Evolutionary conservation across 106 monocot genomes (phyloP).

Genomic region (Phalaenopsis aphrodite): DNA sequence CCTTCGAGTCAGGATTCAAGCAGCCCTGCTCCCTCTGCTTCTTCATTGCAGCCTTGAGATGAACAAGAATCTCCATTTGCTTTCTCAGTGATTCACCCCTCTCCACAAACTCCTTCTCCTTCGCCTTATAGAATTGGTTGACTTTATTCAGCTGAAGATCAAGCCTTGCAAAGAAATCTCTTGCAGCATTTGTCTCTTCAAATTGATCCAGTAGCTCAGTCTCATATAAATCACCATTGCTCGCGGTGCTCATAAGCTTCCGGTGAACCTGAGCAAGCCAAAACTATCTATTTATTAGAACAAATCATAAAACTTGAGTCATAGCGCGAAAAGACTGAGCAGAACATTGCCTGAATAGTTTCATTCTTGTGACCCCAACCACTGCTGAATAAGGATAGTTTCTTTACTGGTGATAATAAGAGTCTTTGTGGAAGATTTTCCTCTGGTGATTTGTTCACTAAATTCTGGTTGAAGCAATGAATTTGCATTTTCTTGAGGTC

Average conservation of each 20-base stretch:
- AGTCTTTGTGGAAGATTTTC: slow-evolving; percentile 28
- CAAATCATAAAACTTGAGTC: not conserved
- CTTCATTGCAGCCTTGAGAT: slow-evolving; percentile 54
- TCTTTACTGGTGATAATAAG: slow-evolving; percentile 31
- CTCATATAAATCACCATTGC: slow-evolving; percentile 81
- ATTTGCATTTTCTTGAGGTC: slow-evolving; percentile 79
- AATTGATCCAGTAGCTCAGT: slow-evolving; percentile 80
- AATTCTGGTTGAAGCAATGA: slow-evolving; percentile 4
- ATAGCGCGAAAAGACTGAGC: not conserved
- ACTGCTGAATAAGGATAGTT: slow-evolving; percentile 36
- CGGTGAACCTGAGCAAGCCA: slow-evolving; percentile 51
- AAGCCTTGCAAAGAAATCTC: slow-evolving; percentile 73
- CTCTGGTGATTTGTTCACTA: slow-evolving; percentile 7
- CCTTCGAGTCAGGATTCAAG: slow-evolving; percentile 17
- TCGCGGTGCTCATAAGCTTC: slow-evolving; percentile 66
- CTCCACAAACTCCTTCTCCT: slow-evolving; percentile 85
- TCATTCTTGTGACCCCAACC: slow-evolving; percentile 31
- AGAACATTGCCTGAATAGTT: slow-evolving; percentile 57
- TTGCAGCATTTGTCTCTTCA: slow-evolving; percentile 47
- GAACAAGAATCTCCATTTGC: slow-evolving; percentile 82
- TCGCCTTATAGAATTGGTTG: slow-evolving; percentile 88
- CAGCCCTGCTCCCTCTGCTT: slow-evolving; percentile 19
- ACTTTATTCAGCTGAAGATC: slow-evolving; percentile 93
- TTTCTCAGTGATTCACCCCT: slow-evolving; percentile 75
- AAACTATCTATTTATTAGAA: not conserved